Percentiles rank a stretch among this genome's conserved stretches.
These are phyloP conservation scores for Boletus smithii DNA, from an alignment of 1,284 basidiomycete genomes.

Conservation along the genomic window DNA sequence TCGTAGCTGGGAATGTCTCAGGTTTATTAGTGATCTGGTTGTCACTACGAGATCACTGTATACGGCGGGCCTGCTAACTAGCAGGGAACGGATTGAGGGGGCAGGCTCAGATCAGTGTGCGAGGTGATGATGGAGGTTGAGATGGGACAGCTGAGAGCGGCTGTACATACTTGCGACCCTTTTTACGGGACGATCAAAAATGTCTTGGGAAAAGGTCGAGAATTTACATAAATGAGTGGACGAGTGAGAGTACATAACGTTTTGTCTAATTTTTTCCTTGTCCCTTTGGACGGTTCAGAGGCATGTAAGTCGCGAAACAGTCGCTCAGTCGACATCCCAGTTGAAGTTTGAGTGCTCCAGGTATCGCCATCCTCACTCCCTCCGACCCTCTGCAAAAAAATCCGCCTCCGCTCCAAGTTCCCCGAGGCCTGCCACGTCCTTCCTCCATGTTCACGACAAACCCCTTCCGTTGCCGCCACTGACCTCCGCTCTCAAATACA, in stretches of 20 bases:
- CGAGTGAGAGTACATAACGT: neutral
- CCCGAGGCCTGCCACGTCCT: conserved; percentile 14
- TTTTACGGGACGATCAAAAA: conserved; percentile 24
- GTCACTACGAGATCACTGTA: no score
- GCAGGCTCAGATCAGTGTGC: no score
- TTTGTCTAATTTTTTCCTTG: neutral
- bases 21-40: no score
- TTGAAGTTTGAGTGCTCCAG: conserved; percentile 11
- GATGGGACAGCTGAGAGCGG: no score
- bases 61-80: no score
- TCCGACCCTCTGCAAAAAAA: conserved; percentile 24
- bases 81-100: no score
- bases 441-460: conserved; percentile 23
- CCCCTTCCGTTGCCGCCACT: conserved; percentile 30
- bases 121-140: neutral
- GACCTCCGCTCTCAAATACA: conserved; percentile 13
- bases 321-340: neutral
- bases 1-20: no score
- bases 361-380: conserved; percentile 22
- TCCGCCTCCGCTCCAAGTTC: conserved; percentile 32
- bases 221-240: conserved; percentile 29
- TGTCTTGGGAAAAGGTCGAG: conserved; percentile 23
- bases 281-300: neutral
- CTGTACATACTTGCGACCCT: neutral
- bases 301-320: conserved; percentile 27